phyloP scores from a whole-genome alignment of 139 green algal genomes.

The Desmodesmus armatus region DNA sequence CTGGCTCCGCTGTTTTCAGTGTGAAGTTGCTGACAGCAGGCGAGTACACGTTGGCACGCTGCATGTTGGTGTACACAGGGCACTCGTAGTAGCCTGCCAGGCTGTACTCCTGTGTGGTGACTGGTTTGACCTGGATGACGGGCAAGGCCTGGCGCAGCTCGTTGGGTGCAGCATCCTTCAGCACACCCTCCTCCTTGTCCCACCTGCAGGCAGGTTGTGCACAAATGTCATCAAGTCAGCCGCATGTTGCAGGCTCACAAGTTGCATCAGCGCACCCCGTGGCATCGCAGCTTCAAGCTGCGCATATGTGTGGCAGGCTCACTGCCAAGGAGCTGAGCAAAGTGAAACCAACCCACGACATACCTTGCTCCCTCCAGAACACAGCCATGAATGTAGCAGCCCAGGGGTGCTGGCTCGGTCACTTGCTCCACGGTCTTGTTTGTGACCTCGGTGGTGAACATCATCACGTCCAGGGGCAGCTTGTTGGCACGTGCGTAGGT shows the following conservation, averaged over 20 bases:
- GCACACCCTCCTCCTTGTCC: constrained; percentile 77
- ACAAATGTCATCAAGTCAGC: neutral
- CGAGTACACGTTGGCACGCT: constrained; percentile 90
- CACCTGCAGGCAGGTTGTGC: constrained; percentile 59
- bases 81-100: constrained; percentile 80
- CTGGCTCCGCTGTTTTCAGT: constrained; percentile 72
- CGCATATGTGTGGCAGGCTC: neutral
- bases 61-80: constrained; percentile 94
- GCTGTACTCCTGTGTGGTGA: constrained; percentile 82
- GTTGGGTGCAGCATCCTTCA: constrained; percentile 83
- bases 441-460: constrained; percentile 86
- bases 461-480: constrained; percentile 89
- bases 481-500: constrained; percentile 85
- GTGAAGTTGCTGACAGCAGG: constrained; percentile 85
- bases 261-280: too few species aligned
- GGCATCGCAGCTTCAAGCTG: neutral
- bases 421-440: constrained; percentile 66
- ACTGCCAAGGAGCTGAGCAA: neutral
- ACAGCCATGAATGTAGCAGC: constrained; percentile 84
- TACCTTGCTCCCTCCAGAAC: constrained; percentile 81
- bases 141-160: constrained; percentile 87
- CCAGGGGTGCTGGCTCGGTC: constrained; percentile 71
- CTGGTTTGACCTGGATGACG: constrained; percentile 71
- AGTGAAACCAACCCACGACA: neutral
- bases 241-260: neutral